Base-by-base conservation (phyloP, 129 eudicot genomes). In the Centaurea solstitialis region DNA sequence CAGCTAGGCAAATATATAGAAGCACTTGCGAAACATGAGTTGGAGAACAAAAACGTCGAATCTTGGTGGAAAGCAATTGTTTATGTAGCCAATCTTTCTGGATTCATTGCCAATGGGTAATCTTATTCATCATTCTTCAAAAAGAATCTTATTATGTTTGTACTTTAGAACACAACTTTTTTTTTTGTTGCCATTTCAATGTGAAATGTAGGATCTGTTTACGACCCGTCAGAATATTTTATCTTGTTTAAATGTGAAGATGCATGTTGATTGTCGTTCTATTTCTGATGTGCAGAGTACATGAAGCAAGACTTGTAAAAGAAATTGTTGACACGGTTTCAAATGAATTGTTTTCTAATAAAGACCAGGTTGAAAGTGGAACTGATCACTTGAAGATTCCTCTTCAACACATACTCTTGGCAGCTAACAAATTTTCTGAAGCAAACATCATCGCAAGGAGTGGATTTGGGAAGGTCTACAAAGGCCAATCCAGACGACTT, bases 51-150 rank as follows among this genome's bases (percentile, higher is more conserved):
- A 3, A 68, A 85, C 20, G 76, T 77, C 66, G 77, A 28, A 72
- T 72, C 26, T 41, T 57, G 78, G 74, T 62, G 83, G 73, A 24
- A 66, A 33, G 83, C 75, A 40, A 40, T 53, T 17, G 64, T 17
- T 0, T 7, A 53, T 53, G 64, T 17, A 53, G 6, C 22, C 18
- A 53, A 17, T 20, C 22, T 53, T 53, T 17, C 64, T 4, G 21
- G 9, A 2, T 17, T 17, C 64, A 7, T 17, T 20, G 18, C 65
- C 67, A 21, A 83, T 45, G 43, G 78, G 87, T 26, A 26, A 26
- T 17, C 18, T 38, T 65, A 0, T 71, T 26, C 30, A 26, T 26
- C 30, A 26, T 26, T 26, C 30, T 26, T 26, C 30, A 26, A 26
- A 26, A 26, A 26, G 2, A 26, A 26, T 26, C 30, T 26, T 26